Percentiles rank a stretch among this genome's conserved stretches.
Evolutionary conservation across 2,329 filamentous ascomycete species (phyloP).

Genomic region (Teratosphaeria viscida): DNA sequence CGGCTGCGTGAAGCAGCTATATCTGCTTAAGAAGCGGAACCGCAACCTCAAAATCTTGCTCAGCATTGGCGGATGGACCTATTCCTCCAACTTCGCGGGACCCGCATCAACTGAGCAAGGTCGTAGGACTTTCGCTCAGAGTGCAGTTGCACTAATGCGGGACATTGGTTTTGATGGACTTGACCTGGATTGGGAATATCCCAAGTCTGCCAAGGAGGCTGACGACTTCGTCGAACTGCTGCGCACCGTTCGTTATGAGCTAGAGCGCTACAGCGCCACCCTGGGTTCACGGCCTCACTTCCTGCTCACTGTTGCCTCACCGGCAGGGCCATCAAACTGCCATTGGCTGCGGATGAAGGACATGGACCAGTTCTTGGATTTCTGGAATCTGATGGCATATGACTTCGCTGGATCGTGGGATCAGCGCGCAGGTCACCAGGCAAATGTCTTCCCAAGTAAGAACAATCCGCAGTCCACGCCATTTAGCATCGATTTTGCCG

Average conservation of each 20-base stretch:
- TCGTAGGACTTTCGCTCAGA: slow-evolving; percentile 56
- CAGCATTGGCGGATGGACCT: slow-evolving; percentile 75
- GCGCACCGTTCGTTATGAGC: slow-evolving; percentile 26
- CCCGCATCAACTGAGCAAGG: slow-evolving; percentile 55
- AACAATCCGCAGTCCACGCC: slow-evolving; percentile 57
- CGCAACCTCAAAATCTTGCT: slow-evolving; percentile 70
- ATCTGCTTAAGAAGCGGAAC: slow-evolving; percentile 63
- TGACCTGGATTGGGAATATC: slow-evolving; percentile 42
- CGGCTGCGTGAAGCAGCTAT: slow-evolving; percentile 69
- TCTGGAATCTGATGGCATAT: slow-evolving; percentile 43
- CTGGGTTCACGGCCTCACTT: slow-evolving; percentile 30
- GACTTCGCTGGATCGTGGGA: slow-evolving; percentile 71
- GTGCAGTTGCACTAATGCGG: slow-evolving; percentile 64
- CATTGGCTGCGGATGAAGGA: slow-evolving; percentile 30
- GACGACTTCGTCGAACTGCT: slow-evolving; percentile 31
- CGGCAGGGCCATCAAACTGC: slow-evolving; percentile 34
- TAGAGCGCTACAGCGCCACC: slow-evolving; percentile 31
- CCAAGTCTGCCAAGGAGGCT: slow-evolving; percentile 31
- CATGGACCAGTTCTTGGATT: slow-evolving; percentile 35
- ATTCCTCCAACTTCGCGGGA: slow-evolving; percentile 63
- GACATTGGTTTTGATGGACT: slow-evolving; percentile 60
- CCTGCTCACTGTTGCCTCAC: slow-evolving; percentile 35
- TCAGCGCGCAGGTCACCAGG: slow-evolving; percentile 58
- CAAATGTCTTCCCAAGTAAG: slow-evolving; percentile 59
- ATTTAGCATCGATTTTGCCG: slow-evolving; percentile 62